Evolutionary conservation across 1,284 basidiomycete species (phyloP), one percentile per base, ranked within the genome.

Genomic region (Bjerkandera adusta): DNA sequence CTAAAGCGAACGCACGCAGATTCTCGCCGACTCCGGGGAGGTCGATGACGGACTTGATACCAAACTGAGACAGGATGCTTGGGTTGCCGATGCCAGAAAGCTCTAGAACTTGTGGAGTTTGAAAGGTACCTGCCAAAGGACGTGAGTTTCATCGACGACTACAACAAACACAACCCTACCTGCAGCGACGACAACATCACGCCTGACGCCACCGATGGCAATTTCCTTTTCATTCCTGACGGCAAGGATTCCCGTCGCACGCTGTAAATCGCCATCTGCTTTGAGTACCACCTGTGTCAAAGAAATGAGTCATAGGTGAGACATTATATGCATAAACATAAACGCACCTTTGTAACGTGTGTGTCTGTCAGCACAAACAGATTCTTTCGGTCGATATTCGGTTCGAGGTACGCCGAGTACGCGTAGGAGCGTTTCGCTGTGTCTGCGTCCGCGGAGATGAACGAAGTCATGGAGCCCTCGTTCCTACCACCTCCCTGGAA

Each of bases 11-110:
- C 27, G 8, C 8, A 30, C 27, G 52, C 7, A 56, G 47, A 27
- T 55, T 55, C 36, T 55, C 54, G 26, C 54, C 54, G n/a, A 55
- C 54, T 7, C 46, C 47, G 0, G 54, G 54, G 3, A 62, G 53
- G 25, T 62, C 54, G 22, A 61, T 41, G 11, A 59, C 41, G 10
- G 51, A 38, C 8, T 37, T 20, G 27, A 58, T 49, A 18, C 46
- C 55, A 8, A 47, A 32, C 13, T 35, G 27, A 21, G 43, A 15
- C 7, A 58, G 44, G 2, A 44, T n/a, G 11, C 27, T 46, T 16
- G 29, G 36, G 30, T 54, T 42, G 22, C 54, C 55, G 21, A 58
- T 49, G 15, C 55, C 56, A 27, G 49, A 52, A 8, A 53, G 46
- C 36, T 54, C 34, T 12, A 57, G 45, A 12, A 55, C 24, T 20